Evolutionary conservation across 192 early-diverging fungal genomes (phyloP).

Genomic region (Linnemannia elongata): DNA sequence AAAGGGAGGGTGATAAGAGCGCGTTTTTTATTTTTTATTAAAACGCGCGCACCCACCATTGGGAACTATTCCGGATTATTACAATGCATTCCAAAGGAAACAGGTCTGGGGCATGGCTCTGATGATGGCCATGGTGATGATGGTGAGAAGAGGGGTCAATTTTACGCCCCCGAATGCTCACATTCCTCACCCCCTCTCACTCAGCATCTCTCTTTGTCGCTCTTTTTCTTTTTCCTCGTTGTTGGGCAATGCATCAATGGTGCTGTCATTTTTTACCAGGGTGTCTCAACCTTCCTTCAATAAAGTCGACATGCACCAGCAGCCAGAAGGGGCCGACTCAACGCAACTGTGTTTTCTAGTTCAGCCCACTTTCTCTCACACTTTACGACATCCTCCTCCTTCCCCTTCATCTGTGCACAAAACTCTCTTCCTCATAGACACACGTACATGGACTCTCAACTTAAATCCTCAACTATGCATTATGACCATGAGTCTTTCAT

Average conservation of each 20-base stretch:
- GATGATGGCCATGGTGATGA: not conserved
- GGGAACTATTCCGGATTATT: not conserved
- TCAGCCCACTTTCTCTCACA: not conserved
- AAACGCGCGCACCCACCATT: not conserved
- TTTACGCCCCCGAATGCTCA: not conserved
- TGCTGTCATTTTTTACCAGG: not conserved
- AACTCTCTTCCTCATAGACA: not conserved
- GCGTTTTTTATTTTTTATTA: not conserved
- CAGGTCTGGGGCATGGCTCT: not conserved
- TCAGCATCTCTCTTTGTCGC: not conserved
- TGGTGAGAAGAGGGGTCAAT: not conserved
- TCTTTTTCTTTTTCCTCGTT: not conserved
- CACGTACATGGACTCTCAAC: not conserved
- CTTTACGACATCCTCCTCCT: not conserved
- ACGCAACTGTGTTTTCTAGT: not conserved
- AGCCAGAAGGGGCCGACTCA: not conserved
- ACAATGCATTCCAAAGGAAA: not conserved
- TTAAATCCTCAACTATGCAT: not conserved
- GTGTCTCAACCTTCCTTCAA: not conserved
- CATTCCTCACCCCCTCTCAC: not conserved
- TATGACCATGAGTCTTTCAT: not conserved
- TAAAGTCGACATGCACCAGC: not conserved
- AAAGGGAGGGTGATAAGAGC: not conserved
- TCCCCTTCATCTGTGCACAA: not conserved
- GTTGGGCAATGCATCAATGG: not conserved